Conservation (phyloP, 345 rosid genomes). For the Leavenworthia alabamica region DNA sequence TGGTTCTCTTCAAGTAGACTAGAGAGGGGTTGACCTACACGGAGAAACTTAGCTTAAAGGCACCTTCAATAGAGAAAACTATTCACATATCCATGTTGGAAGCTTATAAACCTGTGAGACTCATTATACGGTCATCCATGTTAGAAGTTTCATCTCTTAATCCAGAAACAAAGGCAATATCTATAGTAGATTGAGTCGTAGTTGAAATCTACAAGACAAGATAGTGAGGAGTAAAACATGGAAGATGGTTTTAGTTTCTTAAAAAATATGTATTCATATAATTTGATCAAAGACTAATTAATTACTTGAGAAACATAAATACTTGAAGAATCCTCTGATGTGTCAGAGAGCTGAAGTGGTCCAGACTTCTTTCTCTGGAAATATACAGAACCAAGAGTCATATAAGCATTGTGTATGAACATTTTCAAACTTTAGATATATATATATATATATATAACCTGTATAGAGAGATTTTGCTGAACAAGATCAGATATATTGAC, state of each 20-base stretch:
- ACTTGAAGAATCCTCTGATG: slow-evolving; percentile 49
- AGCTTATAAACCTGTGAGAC: slow-evolving; percentile 56
- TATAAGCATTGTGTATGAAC: background rate
- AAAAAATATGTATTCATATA: background rate
- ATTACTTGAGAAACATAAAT: slow-evolving; percentile 76
- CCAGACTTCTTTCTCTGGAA: slow-evolving; percentile 45
- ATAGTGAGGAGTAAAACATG: background rate
- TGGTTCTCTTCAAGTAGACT: slow-evolving; percentile 50
- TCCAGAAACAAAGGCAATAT: slow-evolving; percentile 73
- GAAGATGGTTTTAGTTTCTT: background rate
- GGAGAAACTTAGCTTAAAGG: background rate
- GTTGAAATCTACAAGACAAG: slow-evolving; percentile 53
- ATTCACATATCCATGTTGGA: background rate
- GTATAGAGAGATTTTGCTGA: slow-evolving; percentile 47
- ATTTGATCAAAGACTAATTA: background rate
- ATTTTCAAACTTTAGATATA: slow-evolving; percentile 3
- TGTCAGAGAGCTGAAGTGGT: slow-evolving; percentile 58
- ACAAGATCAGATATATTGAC: slow-evolving; percentile 80
- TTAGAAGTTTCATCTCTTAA: slow-evolving; percentile 32
- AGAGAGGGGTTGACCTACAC: slow-evolving; percentile 48
- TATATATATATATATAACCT: no score
- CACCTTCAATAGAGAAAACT: background rate
- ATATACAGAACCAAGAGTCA: background rate
- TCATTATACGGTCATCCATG: slow-evolving; percentile 50
- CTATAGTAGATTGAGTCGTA: slow-evolving; percentile 51